These are phyloP conservation scores for Pseudocercospora eumusae DNA, from an alignment of 2,329 filamentous ascomycete genomes.

Conservation along the genomic window DNA sequence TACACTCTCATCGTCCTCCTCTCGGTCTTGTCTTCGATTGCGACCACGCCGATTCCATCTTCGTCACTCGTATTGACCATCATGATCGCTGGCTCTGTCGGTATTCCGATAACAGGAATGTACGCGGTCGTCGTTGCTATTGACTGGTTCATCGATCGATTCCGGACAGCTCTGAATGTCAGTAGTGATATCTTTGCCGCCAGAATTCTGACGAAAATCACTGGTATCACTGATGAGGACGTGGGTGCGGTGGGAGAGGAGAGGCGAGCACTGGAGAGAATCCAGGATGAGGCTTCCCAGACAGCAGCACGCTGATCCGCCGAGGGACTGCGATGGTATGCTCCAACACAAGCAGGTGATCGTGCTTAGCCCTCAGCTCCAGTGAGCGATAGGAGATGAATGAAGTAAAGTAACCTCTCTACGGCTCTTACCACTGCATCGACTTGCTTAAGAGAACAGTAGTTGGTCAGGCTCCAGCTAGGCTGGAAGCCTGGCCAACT, in stretches of 20 bases:
- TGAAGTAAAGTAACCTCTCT: neutral
- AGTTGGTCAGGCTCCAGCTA: conserved; percentile 4
- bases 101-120: conserved; percentile 52
- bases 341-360: neutral
- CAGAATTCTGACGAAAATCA: conserved; percentile 45
- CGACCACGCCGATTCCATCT: conserved; percentile 57
- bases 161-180: conserved; percentile 56
- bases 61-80: conserved; percentile 55
- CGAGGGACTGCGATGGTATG: neutral
- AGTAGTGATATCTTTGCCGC: conserved; percentile 54
- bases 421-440: neutral
- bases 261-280: conserved; percentile 1
- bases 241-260: neutral
- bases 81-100: conserved; percentile 53
- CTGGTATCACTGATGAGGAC: conserved; percentile 39
- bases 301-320: neutral
- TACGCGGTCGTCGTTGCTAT: conserved; percentile 57
- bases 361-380: neutral
- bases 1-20: conserved; percentile 55
- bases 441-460: neutral
- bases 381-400: neutral
- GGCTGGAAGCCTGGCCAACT: conserved; percentile 6
- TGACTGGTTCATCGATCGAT: conserved; percentile 60
- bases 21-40: conserved; percentile 56
- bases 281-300: neutral